Evolutionary conservation across 495 filamentous ascomycete species (phyloP).

Genomic region (Podospora appendiculata): DNA sequence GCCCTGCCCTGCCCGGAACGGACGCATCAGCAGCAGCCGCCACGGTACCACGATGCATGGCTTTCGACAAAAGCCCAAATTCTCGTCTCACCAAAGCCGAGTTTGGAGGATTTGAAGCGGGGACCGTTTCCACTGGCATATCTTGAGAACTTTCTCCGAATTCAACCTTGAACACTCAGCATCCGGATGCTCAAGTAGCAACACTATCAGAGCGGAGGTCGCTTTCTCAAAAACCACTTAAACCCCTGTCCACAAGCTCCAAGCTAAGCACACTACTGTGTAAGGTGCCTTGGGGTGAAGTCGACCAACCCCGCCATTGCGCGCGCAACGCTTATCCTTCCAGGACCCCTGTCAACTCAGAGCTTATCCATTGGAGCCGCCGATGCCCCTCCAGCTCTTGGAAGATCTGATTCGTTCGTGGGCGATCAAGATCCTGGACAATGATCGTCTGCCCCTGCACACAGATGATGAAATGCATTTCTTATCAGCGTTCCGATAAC

Average conservation of each 20-base stretch:
- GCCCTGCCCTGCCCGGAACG: no score
- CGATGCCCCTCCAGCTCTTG: background rate
- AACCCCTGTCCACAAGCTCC: background rate
- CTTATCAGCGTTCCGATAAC: constrained; percentile 10
- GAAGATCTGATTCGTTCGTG: constrained; percentile 12
- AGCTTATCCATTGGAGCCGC: constrained; percentile 14
- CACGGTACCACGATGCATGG: no score
- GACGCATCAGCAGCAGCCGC: no score
- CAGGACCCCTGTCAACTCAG: background rate
- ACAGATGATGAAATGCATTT: constrained; percentile 13
- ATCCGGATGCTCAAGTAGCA: no score
- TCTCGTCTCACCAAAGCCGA: background rate
- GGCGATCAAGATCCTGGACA: constrained; percentile 8
- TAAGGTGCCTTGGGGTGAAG: no score
- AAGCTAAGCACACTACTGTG: background rate
- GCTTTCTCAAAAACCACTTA: background rate
- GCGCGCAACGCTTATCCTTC: constrained; percentile 3
- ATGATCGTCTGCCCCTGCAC: constrained; percentile 17
- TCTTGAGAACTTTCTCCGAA: background rate
- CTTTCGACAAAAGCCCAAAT: background rate
- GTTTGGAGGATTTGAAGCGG: background rate
- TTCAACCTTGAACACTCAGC: background rate
- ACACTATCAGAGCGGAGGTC: background rate
- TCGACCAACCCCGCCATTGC: no score
- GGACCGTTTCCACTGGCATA: background rate